Evolutionary conservation across 306 rosid species (phyloP).

Genomic region (Cicer judaicum): DNA sequence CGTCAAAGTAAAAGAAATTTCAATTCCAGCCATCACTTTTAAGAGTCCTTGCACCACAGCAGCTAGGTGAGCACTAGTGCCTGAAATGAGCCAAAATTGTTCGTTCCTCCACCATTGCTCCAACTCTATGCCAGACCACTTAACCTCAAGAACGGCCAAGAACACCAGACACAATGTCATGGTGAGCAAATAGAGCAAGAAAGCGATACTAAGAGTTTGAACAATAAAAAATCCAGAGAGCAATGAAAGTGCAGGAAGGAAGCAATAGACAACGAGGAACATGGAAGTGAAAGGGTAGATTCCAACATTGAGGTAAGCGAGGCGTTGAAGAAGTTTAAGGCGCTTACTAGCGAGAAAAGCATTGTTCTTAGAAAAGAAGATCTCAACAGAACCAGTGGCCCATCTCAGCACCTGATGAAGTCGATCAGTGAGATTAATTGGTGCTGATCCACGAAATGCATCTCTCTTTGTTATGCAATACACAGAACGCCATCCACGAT

Average conservation of each 20-base stretch:
- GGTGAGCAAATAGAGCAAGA: slow-evolving; percentile 54
- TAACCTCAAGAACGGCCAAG: slow-evolving; percentile 55
- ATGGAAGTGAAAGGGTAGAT: slow-evolving; percentile 63
- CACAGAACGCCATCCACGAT: slow-evolving; percentile 67
- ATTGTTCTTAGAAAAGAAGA: slow-evolving; percentile 61
- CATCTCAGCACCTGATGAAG: slow-evolving; percentile 62
- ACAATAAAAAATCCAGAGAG: slow-evolving; percentile 58
- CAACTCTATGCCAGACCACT: slow-evolving; percentile 55
- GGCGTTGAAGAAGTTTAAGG: slow-evolving; percentile 54
- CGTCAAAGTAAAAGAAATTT: slow-evolving; percentile 59
- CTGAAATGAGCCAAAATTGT: slow-evolving; percentile 62
- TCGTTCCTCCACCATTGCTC: slow-evolving; percentile 70
- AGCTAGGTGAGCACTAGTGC: slow-evolving; percentile 62
- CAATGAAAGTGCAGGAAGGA: slow-evolving; percentile 62
- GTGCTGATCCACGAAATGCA: slow-evolving; percentile 61
- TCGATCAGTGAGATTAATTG: slow-evolving; percentile 60
- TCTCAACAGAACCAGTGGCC: slow-evolving; percentile 70
- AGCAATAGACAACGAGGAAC: slow-evolving; percentile 60
- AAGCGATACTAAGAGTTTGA: slow-evolving; percentile 48
- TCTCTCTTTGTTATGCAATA: slow-evolving; percentile 63
- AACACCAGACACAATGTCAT: slow-evolving; percentile 49
- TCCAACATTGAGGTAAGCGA: slow-evolving; percentile 60
- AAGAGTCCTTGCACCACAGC: slow-evolving; percentile 61
- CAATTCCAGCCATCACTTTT: slow-evolving; percentile 60
- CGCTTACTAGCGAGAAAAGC: slow-evolving; percentile 49